phyloP scores from a whole-genome alignment of 1,139 yeast species.

The Blastobotrys indianensis region DNA sequence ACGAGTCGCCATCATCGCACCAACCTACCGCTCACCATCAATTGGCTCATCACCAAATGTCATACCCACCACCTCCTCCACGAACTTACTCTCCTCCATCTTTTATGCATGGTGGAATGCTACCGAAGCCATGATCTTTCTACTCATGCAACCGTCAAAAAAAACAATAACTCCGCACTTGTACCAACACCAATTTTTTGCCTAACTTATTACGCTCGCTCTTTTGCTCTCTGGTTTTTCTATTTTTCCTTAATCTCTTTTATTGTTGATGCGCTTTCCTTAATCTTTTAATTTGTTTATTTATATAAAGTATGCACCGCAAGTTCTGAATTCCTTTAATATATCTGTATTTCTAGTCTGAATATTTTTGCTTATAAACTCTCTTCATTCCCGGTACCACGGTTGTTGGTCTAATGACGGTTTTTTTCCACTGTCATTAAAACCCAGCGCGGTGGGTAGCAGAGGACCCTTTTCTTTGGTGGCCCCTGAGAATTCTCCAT shows the following conservation, averaged over 20 bases:
- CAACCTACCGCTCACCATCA: slow-evolving; percentile 1
- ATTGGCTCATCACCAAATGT: not conserved
- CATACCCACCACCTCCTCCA: not conserved
- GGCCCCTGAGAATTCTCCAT: no score
- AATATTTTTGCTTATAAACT: no score
- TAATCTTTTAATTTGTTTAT: no score
- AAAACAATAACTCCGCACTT: not conserved
- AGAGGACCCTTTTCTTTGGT: no score
- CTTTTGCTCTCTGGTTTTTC: not conserved
- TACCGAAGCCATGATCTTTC: slow-evolving; percentile 5
- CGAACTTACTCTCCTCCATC: slow-evolving; percentile 3
- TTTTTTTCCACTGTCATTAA: no score
- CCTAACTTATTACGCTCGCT: not conserved
- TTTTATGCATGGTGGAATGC: slow-evolving; percentile 8
- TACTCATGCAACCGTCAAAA: not conserved
- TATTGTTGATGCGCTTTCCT: no score
- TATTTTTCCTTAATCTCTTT: not conserved
- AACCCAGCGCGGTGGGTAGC: no score
- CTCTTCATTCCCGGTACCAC: no score
- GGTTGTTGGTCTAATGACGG: no score
- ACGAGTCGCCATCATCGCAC: not conserved
- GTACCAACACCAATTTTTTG: not conserved
- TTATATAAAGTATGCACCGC: no score
- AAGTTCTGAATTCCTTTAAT: no score
- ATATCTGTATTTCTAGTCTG: no score